These are phyloP conservation scores for Capsicum pubescens DNA, from an alignment of 257 asterid species.

Conservation along the genomic window DNA sequence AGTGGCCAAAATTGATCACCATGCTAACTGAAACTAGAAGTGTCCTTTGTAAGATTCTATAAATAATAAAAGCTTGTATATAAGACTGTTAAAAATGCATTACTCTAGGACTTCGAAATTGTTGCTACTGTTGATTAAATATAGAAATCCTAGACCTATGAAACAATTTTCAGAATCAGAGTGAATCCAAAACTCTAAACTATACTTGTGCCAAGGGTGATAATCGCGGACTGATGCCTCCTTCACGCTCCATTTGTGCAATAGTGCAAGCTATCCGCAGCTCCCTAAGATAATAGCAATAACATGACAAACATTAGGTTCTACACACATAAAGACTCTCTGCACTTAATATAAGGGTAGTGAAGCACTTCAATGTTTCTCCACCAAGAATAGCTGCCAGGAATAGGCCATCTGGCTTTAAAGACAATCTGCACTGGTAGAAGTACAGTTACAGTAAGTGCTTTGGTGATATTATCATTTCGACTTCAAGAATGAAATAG, in stretches of 20 bases:
- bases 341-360: conserved; percentile 44
- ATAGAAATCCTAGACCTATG: neutral
- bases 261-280: conserved; percentile 93
- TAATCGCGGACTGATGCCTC: conserved; percentile 92
- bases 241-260: conserved; percentile 98
- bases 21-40: conserved; percentile 14
- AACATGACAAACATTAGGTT: neutral
- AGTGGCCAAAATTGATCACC: conserved; percentile 6
- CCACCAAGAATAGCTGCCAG: conserved; percentile 97
- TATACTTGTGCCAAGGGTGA: conserved; percentile 96
- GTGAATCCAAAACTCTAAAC: conserved; percentile 25
- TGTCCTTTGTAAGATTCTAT: neutral
- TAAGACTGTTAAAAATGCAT: neutral
- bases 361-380: conserved; percentile 75
- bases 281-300: conserved; percentile 58
- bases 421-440: conserved; percentile 86
- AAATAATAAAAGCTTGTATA: neutral
- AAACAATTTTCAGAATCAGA: conserved; percentile 26
- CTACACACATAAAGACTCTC: conserved; percentile 29
- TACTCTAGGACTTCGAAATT: conserved; percentile 3
- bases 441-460: conserved; percentile 29
- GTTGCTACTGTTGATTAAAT: neutral
- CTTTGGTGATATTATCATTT: neutral
- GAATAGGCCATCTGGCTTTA: conserved; percentile 96
- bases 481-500: neutral